These are phyloP conservation scores for Wickerhamiella sergipiensis DNA, from an alignment of 805 yeast species.

Conservation along the genomic window DNA sequence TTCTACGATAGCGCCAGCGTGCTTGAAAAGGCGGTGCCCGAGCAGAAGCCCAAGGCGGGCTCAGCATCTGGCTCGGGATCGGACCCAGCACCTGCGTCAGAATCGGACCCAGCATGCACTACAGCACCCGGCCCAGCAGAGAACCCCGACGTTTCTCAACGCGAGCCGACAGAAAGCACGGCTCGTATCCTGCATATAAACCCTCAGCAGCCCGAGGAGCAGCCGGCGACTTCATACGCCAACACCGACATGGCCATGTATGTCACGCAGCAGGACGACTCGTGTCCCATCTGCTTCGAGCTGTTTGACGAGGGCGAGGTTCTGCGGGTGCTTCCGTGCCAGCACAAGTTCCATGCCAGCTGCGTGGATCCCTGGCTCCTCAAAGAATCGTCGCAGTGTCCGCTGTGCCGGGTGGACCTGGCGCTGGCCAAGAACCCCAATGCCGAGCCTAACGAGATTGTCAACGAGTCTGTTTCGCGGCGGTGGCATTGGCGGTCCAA, in stretches of 20 bases:
- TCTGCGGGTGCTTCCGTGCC: constrained; percentile 59
- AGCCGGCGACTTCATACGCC: neutral
- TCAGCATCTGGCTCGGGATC: too few species aligned
- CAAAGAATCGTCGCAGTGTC: constrained; percentile 65
- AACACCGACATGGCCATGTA: constrained; percentile 1
- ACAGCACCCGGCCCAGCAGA: too few species aligned
- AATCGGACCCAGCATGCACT: too few species aligned
- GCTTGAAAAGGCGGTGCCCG: neutral
- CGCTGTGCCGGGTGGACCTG: constrained; percentile 65
- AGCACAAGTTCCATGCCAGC: constrained; percentile 68
- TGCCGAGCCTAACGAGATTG: neutral
- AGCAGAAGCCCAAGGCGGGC: too few species aligned
- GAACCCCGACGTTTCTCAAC: too few species aligned
- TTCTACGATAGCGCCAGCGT: neutral
- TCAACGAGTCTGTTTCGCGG: neutral
- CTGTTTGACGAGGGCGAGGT: constrained; percentile 45
- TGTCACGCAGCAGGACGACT: constrained; percentile 4
- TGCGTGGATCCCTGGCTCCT: constrained; percentile 79
- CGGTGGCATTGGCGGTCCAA: neutral
- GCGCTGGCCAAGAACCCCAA: neutral
- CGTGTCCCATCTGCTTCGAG: constrained; percentile 74
- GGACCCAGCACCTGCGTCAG: neutral
- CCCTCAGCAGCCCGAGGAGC: neutral
- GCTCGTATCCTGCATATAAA: neutral
- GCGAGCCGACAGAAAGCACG: too few species aligned